Evolutionary conservation across 148 eudicot species (phyloP).

Genomic region (Vaccinium myrtillus): DNA sequence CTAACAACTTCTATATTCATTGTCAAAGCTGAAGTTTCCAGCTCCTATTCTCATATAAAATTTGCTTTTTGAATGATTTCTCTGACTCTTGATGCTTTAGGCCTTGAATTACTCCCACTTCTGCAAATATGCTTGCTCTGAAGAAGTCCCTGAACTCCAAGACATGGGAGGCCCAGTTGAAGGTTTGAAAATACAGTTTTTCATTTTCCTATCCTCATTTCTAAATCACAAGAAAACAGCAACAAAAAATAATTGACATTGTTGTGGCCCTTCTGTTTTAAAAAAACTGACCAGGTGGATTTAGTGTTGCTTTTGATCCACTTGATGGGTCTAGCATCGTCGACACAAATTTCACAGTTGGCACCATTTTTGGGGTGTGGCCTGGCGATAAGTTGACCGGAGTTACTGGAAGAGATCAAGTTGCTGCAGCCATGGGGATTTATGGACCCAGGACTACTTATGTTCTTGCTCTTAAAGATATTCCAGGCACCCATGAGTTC

Average conservation of each 20-base stretch:
- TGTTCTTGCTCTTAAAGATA: conserved; percentile 84
- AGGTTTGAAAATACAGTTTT: conserved; percentile 37
- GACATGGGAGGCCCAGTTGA: conserved; percentile 96
- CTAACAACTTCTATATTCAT: background rate
- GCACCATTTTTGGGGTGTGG: conserved; percentile 99
- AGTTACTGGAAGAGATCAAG: conserved; percentile 92
- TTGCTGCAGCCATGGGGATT: conserved; percentile 99
- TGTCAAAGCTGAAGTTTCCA: background rate
- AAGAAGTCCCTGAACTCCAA: conserved; percentile 95
- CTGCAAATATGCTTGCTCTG: conserved; percentile 99
- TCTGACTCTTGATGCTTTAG: conserved; percentile 30
- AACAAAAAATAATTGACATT: background rate
- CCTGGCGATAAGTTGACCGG: conserved; percentile 97
- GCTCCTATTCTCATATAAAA: background rate
- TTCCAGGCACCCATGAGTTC: conserved; percentile 94
- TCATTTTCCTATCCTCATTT: background rate
- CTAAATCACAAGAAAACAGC: background rate
- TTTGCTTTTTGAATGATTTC: conserved; percentile 7
- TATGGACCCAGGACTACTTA: conserved; percentile 96
- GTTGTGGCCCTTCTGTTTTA: background rate
- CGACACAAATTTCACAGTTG: conserved; percentile 98
- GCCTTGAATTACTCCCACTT: conserved; percentile 84
- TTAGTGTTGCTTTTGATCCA: conserved; percentile 98
- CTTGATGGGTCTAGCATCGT: conserved; percentile 98
- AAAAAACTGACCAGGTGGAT: conserved; percentile 63